Conservation (phyloP, 805 yeast species). For the Metschnikowia kunwiensis region DNA sequence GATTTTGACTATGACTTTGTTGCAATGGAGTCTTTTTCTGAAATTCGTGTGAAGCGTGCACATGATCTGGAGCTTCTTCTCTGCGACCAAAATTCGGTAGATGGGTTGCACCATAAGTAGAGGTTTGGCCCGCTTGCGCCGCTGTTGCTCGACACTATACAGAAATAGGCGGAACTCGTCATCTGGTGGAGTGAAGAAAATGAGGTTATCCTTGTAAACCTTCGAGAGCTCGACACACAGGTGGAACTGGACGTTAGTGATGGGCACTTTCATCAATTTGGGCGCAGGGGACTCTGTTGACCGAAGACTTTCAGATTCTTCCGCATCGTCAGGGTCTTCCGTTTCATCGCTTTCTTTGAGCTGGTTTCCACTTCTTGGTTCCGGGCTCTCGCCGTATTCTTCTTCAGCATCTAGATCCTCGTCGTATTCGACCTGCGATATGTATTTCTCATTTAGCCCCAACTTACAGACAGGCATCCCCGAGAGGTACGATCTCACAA, state of each 20-base stretch:
- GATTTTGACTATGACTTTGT: conserved; percentile 27
- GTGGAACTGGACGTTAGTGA: conserved; percentile 41
- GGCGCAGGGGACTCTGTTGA: background rate
- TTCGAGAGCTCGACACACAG: conserved; percentile 75
- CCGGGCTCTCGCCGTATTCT: conserved; percentile 11
- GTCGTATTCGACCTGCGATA: conserved; percentile 33
- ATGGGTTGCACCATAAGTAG: conserved; percentile 42
- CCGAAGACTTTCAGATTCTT: background rate
- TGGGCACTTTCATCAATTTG: conserved; percentile 25
- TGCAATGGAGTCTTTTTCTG: conserved; percentile 34
- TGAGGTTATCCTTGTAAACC: conserved; percentile 62
- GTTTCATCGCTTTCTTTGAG: conserved; percentile 4
- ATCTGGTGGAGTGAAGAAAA: conserved; percentile 86
- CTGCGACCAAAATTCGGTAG: conserved; percentile 24
- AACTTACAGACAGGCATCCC: conserved; percentile 44
- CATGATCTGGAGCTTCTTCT: conserved; percentile 32
- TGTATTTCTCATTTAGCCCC: conserved; percentile 39
- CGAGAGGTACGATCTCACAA: conserved; percentile 38
- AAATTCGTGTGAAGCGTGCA: conserved; percentile 35
- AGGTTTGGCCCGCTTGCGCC: conserved; percentile 38
- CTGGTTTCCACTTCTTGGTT: conserved; percentile 13
- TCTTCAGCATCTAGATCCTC: conserved; percentile 10
- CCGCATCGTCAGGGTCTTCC: background rate
- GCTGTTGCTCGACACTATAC: conserved; percentile 41
- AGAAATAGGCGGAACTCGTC: conserved; percentile 39